Evolutionary conservation across 1,284 basidiomycete genomes (phyloP), one percentile per base, ranked within the genome.

Genomic region (Rhodotorula sp.): DNA sequence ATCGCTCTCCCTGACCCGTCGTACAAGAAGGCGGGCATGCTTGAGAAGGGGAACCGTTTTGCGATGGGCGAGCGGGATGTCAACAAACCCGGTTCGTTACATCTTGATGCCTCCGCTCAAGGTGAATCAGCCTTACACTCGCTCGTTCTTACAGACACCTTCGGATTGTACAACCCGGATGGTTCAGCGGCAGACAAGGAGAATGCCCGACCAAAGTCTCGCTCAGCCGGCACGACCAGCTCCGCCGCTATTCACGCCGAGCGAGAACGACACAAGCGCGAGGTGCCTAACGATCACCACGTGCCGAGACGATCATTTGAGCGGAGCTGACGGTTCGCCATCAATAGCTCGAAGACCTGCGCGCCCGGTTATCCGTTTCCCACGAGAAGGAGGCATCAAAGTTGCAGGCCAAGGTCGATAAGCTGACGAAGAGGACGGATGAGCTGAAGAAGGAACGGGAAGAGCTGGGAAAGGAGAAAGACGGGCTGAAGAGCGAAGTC

Each of bases 341-440:
- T 22, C 13, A n/a, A n/a, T 50, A 73, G 71, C 67, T 73, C 34
- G 72, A 71, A 22, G 69, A 73, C 15, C 66, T 64, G 22, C 68
- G 70, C n/a, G 22, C 37, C 4, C 50, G 69, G 22, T 26, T 71
- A 28, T 31, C 57, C 11, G 24, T 40, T 2, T 9, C 47, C 5
- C 64, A 69, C 48, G 69, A 69, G 31, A 69, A 73, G 54, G 69
- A 73, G 16, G 9, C 63, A 24, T 46, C 62, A n/a, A 69, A 67
- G 51, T 56, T 69, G 18, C 26, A 56, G 26, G 34, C 62, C 30
- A 73, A 73, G 50, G 15, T 73, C 11, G 26, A 50, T 7, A 56
- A 65, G 26, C 52, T 59, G 51, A 67, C 67, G 26, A 10, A n/a
- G 6, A 48, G 31, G 20, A 37, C 62, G 1, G 59, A 62, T 0